These are phyloP conservation scores for Pleurotus giganteus DNA, from an alignment of 768 basidiomycete genomes.

Conservation along the genomic window DNA sequence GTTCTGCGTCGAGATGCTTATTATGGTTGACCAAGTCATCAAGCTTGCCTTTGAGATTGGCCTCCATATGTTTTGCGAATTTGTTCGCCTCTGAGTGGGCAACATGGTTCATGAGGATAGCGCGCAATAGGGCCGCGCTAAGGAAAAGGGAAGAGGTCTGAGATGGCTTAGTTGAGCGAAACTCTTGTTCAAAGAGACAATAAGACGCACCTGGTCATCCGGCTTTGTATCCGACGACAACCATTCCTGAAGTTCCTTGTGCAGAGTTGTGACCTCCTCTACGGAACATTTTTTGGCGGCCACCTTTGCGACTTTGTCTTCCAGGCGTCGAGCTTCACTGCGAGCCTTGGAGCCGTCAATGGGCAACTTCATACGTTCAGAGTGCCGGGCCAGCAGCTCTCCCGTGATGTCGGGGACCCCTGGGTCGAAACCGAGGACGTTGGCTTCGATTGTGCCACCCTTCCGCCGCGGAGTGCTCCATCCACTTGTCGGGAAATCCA, in stretches of 20 bases:
- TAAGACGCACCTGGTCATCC: conserved; percentile 60
- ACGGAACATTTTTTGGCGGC: conserved; percentile 86
- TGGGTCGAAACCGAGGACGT: conserved; percentile 26
- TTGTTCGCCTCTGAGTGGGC: conserved; percentile 79
- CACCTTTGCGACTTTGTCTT: conserved; percentile 75
- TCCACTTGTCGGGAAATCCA: conserved; percentile 70
- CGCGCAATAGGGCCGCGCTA: conserved; percentile 76
- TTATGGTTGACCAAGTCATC: conserved; percentile 61
- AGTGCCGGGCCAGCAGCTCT: conserved; percentile 43
- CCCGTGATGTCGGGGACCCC: conserved; percentile 29
- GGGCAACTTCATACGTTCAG: conserved; percentile 46
- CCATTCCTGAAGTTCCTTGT: conserved; percentile 80
- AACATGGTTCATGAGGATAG: conserved; percentile 79
- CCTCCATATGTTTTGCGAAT: conserved; percentile 60
- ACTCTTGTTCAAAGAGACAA: conserved; percentile 2
- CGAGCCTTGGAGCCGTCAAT: conserved; percentile 43
- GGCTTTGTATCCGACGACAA: conserved; percentile 55
- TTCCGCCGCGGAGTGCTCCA: conserved; percentile 63
- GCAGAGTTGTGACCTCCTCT: conserved; percentile 76
- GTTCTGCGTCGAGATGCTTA: conserved; percentile 63
- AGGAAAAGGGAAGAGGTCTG: conserved; percentile 69
- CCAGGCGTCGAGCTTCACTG: conserved; percentile 62
- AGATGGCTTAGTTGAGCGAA: conserved; percentile 11
- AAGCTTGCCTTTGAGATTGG: conserved; percentile 58
- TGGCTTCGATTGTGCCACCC: conserved; percentile 47